phyloP scores from a whole-genome alignment of 75 land plant genomes.

The Pinus albicaulis region DNA sequence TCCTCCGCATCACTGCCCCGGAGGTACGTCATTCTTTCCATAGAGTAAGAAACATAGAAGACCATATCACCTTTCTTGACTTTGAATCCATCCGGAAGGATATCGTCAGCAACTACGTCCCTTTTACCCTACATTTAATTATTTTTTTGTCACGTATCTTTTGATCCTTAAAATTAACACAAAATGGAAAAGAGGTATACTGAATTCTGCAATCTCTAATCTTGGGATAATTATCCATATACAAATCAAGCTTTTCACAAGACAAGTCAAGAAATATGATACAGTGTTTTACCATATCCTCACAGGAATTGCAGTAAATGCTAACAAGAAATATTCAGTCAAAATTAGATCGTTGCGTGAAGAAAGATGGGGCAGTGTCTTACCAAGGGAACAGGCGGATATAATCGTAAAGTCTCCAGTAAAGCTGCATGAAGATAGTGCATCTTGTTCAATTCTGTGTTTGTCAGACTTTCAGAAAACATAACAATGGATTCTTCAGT shows the following conservation, averaged over 20 bases:
- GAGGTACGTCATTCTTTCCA: constrained; percentile 36
- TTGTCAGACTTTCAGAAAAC: background rate
- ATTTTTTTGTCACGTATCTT: background rate
- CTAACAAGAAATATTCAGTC: background rate
- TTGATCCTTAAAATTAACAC: background rate
- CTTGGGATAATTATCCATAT: background rate
- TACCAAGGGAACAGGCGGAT: constrained; percentile 81
- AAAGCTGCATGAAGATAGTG: constrained; percentile 81
- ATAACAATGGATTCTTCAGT: background rate
- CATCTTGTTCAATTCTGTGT: constrained; percentile 26
- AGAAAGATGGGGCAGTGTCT: background rate
- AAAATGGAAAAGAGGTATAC: background rate
- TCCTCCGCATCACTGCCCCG: constrained; percentile 45
- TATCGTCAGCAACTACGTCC: constrained; percentile 39
- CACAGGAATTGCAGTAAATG: background rate
- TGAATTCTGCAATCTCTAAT: background rate
- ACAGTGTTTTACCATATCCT: too few species aligned
- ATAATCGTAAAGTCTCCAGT: constrained; percentile 74
- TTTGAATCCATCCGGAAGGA: constrained; percentile 32
- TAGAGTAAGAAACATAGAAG: constrained; percentile 31
- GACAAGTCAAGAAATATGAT: too few species aligned
- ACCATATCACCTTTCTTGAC: constrained; percentile 34
- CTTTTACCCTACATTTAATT: constrained; percentile 41
- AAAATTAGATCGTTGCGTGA: background rate
- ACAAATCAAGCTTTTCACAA: background rate